Percentiles rank a stretch among this genome's conserved stretches.
Evolutionary conservation across 805 yeast species (phyloP).

Genomic region (Komagataella pastoris): DNA sequence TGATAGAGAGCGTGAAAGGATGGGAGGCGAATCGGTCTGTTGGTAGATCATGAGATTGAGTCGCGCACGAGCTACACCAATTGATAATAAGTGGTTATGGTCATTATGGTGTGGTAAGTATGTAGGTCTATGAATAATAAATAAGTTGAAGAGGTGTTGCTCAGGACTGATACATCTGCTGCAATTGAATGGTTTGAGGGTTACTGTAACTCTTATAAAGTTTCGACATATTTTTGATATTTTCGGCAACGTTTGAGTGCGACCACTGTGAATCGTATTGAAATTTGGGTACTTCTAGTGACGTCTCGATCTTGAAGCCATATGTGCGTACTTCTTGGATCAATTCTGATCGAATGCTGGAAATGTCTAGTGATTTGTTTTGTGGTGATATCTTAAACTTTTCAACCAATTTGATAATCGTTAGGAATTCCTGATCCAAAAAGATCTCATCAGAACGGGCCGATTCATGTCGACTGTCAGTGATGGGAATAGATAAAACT

Average conservation of each 20-base stretch:
- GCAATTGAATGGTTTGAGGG: not conserved
- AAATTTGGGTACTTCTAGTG: not conserved
- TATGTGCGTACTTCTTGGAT: not conserved
- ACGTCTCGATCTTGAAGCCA: not conserved
- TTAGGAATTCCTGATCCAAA: slow-evolving; percentile 23
- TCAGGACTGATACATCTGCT: not conserved
- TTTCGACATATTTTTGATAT: not conserved
- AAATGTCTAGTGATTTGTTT: not conserved
- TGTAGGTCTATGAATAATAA: not conserved
- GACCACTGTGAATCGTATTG: not conserved
- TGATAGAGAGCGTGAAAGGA: slow-evolving; percentile 8
- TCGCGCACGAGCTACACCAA: not conserved
- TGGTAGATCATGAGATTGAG: slow-evolving; percentile 2
- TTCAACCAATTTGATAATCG: slow-evolving; percentile 10
- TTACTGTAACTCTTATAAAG: not conserved
- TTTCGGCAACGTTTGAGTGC: not conserved
- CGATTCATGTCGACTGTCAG: slow-evolving; percentile 10
- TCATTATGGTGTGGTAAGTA: not conserved
- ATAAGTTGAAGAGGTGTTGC: not conserved
- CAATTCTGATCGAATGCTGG: not conserved
- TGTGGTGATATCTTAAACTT: not conserved
- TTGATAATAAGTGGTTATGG: too few species aligned
- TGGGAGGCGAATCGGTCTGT: slow-evolving; percentile 6
- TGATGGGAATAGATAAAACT: slow-evolving; percentile 26
- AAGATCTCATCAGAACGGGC: slow-evolving; percentile 9